Evolutionary conservation across 2,329 filamentous ascomycete genomes (phyloP), one percentile per base, ranked within the genome.

Genomic region (Cytospora paraplurivora): DNA sequence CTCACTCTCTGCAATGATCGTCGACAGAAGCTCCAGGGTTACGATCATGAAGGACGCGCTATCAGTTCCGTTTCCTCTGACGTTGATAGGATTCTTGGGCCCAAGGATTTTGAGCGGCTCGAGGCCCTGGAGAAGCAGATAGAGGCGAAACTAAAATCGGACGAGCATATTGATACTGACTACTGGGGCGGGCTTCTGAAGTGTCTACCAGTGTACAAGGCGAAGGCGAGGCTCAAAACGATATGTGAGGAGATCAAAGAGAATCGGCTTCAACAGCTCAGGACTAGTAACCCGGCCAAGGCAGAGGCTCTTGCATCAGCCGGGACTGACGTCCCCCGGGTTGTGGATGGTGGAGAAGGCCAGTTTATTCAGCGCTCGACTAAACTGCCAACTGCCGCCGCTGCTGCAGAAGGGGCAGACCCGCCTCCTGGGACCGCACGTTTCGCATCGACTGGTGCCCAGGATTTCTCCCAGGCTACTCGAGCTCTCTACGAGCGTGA

Each of bases 131-230:
- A 99, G 76, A 85, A 82, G 67, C 93, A 98, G 78, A 95, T 99
- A 75, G 88, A 87, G 73, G 81, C 83, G 17, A 99, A 99, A 78
- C 80, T 99, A 55, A 84, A 88, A 59, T 96, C 92, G 8, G 89
- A 97, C 72, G 93, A 97, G 72, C 88, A 91, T 47, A 94, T 99
- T 68, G 95, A 99, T 75, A 92, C 91, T 2, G 95, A 99, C 76
- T 99, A 98, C 75, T 99, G 95, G 95, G 92, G 96, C 73, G 92
- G 97, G 73, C 81, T 99, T 17, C 81, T 99, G 66, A 88, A 88
- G 68, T 96, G 89, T 72, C 79, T 99, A 67, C 82, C 90, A 7
- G 87, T 97, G 1, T 97, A 92, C 88, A 98, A 98, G 78, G 92
- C 95, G 38, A 93, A 91, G 74, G 92, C 93, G 2, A 92, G 89